phyloP scores from a whole-genome alignment of 179 eudicot genomes.

The Gypsophila paniculata region DNA sequence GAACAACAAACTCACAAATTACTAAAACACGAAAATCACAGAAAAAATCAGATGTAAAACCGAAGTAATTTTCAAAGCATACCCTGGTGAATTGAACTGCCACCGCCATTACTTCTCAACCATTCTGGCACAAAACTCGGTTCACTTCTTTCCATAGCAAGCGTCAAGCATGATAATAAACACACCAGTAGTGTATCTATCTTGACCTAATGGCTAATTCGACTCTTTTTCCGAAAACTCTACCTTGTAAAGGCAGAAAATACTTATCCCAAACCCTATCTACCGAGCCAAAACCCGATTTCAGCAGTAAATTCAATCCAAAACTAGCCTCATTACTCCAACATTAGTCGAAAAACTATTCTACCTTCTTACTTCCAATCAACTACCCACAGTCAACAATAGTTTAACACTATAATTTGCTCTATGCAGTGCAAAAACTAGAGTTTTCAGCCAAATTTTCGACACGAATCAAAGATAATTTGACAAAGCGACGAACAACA shows the following conservation, averaged over 20 bases:
- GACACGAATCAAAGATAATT: constrained; percentile 21
- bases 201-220: constrained; percentile 7
- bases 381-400: not conserved
- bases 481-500: constrained; percentile 26
- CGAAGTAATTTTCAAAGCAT: constrained; percentile 15
- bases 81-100: constrained; percentile 44
- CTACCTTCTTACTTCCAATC: not conserved
- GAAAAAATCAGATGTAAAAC: not conserved
- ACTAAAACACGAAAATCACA: not conserved
- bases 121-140: constrained; percentile 82
- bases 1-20: not conserved
- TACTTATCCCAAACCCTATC: not conserved
- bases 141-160: constrained; percentile 74
- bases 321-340: not conserved
- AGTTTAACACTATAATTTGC: not conserved
- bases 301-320: not conserved
- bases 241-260: not conserved
- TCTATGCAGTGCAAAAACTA: constrained; percentile 21
- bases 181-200: not conserved
- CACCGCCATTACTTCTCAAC: constrained; percentile 53
- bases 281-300: not conserved
- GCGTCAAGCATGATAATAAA: constrained; percentile 38
- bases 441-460: constrained; percentile 7
- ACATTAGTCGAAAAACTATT: not conserved
- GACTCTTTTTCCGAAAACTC: not conserved